Evolutionary conservation across 139 green algal genomes (phyloP).

Genomic region (Marvania coccoides): DNA sequence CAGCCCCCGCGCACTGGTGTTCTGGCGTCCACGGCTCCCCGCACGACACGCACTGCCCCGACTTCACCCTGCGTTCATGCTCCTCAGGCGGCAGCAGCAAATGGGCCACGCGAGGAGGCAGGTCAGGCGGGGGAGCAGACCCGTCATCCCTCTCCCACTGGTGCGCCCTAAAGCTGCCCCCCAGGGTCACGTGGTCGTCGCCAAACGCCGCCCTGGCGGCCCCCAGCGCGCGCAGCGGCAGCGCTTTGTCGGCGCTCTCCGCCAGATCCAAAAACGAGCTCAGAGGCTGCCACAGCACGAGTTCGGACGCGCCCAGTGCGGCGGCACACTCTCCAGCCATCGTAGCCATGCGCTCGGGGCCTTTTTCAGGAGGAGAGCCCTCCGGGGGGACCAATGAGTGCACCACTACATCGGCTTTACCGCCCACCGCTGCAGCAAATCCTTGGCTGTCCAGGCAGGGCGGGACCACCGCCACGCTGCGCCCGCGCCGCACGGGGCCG

Average conservation of each 20-base stretch:
- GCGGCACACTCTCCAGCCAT: conserved; percentile 7
- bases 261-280: neutral
- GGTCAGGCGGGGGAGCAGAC: neutral
- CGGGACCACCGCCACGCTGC: neutral
- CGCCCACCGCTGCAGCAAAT: neutral
- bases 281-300: conserved; percentile 25
- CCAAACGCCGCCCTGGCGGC: neutral
- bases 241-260: neutral
- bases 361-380: neutral
- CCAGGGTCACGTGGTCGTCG: neutral
- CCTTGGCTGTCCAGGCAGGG: neutral
- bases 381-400: conserved; percentile 4
- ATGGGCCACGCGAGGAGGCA: no score
- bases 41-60: no score
- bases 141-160: conserved; percentile 6
- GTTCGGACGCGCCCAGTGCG: neutral
- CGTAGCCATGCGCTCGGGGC: neutral
- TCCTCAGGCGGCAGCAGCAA: no score
- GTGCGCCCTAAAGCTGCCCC: conserved; percentile 7
- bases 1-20: no score
- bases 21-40: no score
- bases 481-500: neutral
- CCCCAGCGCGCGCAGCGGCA: neutral
- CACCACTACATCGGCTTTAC: conserved; percentile 7
- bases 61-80: no score